These are phyloP conservation scores for Zygosaccharomyces sapae DNA, from an alignment of 1,139 yeast genomes.

Conservation along the genomic window DNA sequence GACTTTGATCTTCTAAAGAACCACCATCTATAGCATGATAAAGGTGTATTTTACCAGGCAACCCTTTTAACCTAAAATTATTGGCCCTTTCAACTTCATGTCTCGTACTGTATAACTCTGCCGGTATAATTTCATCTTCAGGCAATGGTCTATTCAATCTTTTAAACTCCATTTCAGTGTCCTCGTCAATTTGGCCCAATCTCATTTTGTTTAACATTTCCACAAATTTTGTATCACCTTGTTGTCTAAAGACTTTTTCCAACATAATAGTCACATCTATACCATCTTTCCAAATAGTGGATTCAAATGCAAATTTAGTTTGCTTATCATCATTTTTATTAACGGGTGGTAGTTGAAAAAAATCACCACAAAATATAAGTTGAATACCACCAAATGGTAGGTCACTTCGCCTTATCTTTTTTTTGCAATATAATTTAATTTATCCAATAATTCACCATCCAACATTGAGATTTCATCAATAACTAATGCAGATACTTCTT, in stretches of 20 bases:
- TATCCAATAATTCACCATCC: conserved; percentile 69
- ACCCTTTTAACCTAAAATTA: conserved; percentile 45
- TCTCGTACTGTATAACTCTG: conserved; percentile 82
- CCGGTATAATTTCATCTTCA: conserved; percentile 68
- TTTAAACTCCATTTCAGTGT: conserved; percentile 53
- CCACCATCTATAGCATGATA: conserved; percentile 68
- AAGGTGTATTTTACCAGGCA: conserved; percentile 47
- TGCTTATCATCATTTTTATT: conserved; percentile 35
- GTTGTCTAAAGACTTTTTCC: conserved; percentile 81
- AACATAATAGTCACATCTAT: conserved; percentile 65
- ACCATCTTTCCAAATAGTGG: conserved; percentile 64
- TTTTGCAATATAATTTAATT: conserved; percentile 62
- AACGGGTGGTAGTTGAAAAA: conserved; percentile 88
- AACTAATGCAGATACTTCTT: conserved; percentile 54
- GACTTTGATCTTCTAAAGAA: conserved; percentile 42
- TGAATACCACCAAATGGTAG: conserved; percentile 90
- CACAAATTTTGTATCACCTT: conserved; percentile 72
- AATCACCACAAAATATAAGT: conserved; percentile 80
- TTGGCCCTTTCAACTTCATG: conserved; percentile 82
- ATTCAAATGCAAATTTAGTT: conserved; percentile 69
- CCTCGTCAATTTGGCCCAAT: conserved; percentile 57
- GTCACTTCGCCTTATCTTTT: conserved; percentile 44
- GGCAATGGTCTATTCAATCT: conserved; percentile 53
- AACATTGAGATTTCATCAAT: conserved; percentile 91
- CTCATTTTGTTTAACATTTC: conserved; percentile 87